Evolutionary conservation across 352 stramenopile genomes (phyloP).

Genomic region (Phytophthora ramorum): DNA sequence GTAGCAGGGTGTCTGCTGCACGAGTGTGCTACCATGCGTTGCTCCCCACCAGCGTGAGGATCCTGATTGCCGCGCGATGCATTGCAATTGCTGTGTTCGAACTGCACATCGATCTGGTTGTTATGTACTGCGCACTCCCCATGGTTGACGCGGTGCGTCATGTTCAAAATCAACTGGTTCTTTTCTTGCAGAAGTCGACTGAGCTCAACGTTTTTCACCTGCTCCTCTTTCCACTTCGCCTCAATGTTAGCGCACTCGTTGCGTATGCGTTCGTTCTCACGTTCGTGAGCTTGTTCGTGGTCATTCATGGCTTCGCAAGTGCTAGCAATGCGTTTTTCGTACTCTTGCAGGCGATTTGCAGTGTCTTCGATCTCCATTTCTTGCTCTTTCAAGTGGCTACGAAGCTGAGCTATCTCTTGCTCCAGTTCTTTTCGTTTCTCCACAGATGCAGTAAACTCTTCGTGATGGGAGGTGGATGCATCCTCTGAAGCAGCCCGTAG

Average conservation of each 20-base stretch:
- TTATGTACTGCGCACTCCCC: slow-evolving; percentile 11
- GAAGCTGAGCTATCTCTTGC: slow-evolving; percentile 39
- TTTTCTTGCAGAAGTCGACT: slow-evolving; percentile 71
- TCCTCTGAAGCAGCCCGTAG: slow-evolving; percentile 23
- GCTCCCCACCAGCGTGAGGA: slow-evolving; percentile 3
- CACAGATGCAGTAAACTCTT: slow-evolving; percentile 23
- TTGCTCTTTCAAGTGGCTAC: slow-evolving; percentile 47
- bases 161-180: slow-evolving; percentile 64
- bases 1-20: slow-evolving; percentile 13
- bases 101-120: not conserved
- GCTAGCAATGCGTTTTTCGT: slow-evolving; percentile 71
- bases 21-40: slow-evolving; percentile 2
- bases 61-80: slow-evolving; percentile 4
- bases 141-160: slow-evolving; percentile 38
- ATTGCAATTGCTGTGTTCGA: slow-evolving; percentile 7
- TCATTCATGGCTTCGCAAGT: slow-evolving; percentile 76
- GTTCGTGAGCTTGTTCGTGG: slow-evolving; percentile 69
- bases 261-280: slow-evolving; percentile 56
- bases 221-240: slow-evolving; percentile 50
- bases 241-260: slow-evolving; percentile 44
- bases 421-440: slow-evolving; percentile 35
- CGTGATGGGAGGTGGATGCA: slow-evolving; percentile 9
- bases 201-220: slow-evolving; percentile 63
- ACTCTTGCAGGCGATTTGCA: slow-evolving; percentile 71
- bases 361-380: slow-evolving; percentile 70